These are phyloP conservation scores for Syzygium aqueum DNA, from an alignment of 345 rosid genomes.

Conservation along the genomic window DNA sequence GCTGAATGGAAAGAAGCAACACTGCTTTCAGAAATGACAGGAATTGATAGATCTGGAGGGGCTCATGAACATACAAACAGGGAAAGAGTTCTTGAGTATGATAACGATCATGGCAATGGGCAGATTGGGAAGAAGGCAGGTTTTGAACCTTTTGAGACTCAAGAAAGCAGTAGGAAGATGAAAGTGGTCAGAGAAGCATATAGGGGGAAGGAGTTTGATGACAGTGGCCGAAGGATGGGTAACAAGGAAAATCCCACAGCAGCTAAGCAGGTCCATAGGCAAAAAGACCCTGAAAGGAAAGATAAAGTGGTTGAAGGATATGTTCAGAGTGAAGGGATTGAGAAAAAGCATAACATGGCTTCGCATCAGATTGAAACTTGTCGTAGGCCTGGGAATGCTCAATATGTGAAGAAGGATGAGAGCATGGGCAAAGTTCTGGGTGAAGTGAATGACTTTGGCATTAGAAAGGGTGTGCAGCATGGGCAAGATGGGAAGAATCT, in stretches of 20 bases:
- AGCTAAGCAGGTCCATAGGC: slow-evolving; percentile 22
- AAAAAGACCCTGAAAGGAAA: slow-evolving; percentile 15
- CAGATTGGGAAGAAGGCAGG: neutral
- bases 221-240: neutral
- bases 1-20: slow-evolving; percentile 75
- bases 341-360: slow-evolving; percentile 19
- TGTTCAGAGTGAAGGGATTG: slow-evolving; percentile 23
- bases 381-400: slow-evolving; percentile 19
- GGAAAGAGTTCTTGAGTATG: slow-evolving; percentile 18
- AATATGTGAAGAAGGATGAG: slow-evolving; percentile 20
- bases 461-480: slow-evolving; percentile 19
- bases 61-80: slow-evolving; percentile 27
- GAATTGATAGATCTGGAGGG: slow-evolving; percentile 34
- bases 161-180: slow-evolving; percentile 7
- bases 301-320: slow-evolving; percentile 26
- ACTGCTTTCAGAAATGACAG: slow-evolving; percentile 59
- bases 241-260: slow-evolving; percentile 14
- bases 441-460: slow-evolving; percentile 17
- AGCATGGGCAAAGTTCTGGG: slow-evolving; percentile 18
- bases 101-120: slow-evolving; percentile 18
- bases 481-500: slow-evolving; percentile 15
- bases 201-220: neutral
- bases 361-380: slow-evolving; percentile 21
- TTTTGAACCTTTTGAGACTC: neutral
- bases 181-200: slow-evolving; percentile 13